Conservation (phyloP, 2,329 filamentous ascomycete species). For the Chaetothyriales sp. region DNA sequence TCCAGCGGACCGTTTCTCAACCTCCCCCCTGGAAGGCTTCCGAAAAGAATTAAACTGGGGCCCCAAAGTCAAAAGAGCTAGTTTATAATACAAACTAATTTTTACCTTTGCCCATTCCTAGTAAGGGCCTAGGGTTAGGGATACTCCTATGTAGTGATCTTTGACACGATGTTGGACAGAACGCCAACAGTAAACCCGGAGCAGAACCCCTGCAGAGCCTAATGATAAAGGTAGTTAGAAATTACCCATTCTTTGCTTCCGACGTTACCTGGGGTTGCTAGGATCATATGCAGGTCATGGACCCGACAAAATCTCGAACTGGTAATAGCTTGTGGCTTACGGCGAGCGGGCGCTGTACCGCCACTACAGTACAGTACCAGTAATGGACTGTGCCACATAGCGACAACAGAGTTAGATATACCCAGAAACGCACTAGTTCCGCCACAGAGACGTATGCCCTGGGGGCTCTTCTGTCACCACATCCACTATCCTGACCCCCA, state of each 20-base stretch:
- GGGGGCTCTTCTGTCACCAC: no score
- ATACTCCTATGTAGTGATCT: not conserved
- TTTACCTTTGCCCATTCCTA: not conserved
- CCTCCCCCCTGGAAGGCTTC: not conserved
- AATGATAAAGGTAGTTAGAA: not conserved
- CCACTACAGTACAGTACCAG: not conserved
- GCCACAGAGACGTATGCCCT: not conserved
- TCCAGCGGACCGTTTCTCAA: not conserved
- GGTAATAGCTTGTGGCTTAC: not conserved
- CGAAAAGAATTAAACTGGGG: not conserved
- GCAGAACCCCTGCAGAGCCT: not conserved
- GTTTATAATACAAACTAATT: not conserved
- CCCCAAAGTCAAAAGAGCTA: not conserved
- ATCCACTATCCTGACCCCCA: no score
- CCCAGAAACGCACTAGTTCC: not conserved
- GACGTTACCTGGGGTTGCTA: not conserved
- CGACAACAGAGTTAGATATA: not conserved
- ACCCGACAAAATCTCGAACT: not conserved
- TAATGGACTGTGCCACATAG: not conserved
- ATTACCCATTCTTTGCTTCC: not conserved
- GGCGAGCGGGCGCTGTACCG: no score
- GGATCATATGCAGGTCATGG: not conserved
- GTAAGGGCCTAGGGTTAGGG: not conserved
- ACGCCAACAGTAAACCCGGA: no score
- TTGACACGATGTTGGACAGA: no score